Evolutionary conservation across 164 flowering plant genomes (phyloP).

Genomic region (Magnolia kwangsiensis): DNA sequence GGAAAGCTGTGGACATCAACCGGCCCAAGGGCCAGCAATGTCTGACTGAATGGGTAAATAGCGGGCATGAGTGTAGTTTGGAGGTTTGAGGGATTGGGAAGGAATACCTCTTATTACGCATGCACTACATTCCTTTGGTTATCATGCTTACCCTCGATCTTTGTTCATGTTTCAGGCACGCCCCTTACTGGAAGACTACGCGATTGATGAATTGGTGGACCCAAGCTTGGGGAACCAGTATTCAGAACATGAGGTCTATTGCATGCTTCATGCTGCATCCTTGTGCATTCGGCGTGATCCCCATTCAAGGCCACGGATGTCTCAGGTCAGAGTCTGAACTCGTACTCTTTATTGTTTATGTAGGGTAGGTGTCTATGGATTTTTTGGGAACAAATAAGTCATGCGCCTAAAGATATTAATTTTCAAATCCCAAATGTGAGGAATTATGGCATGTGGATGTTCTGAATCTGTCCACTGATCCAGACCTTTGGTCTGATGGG

Average conservation of each 20-base stretch:
- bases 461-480: too few relatives aligned
- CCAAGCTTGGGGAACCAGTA: conserved; percentile 52
- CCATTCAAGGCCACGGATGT: conserved; percentile 85
- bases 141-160: not conserved
- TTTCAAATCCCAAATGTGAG: too few relatives aligned
- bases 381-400: not conserved
- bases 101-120: not conserved
- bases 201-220: conserved; percentile 63
- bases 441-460: too few relatives aligned
- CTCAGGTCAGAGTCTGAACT: conserved; percentile 56
- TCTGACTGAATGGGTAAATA: conserved; percentile 85
- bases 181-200: conserved; percentile 58
- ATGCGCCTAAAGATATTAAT: not conserved
- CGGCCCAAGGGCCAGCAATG: conserved; percentile 94
- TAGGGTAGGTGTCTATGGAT: not conserved
- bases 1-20: conserved; percentile 83
- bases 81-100: not conserved
- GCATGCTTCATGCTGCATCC: conserved; percentile 78
- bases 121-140: not conserved
- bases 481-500: too few relatives aligned
- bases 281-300: conserved; percentile 81
- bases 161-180: conserved; percentile 55
- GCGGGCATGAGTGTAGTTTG: not conserved
- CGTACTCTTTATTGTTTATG: too few relatives aligned
- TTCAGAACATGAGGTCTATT: conserved; percentile 51